Evolutionary conservation across 768 basidiomycete genomes (phyloP), one percentile per base, ranked within the genome.

Genomic region (Panaeolus papilionaceus): DNA sequence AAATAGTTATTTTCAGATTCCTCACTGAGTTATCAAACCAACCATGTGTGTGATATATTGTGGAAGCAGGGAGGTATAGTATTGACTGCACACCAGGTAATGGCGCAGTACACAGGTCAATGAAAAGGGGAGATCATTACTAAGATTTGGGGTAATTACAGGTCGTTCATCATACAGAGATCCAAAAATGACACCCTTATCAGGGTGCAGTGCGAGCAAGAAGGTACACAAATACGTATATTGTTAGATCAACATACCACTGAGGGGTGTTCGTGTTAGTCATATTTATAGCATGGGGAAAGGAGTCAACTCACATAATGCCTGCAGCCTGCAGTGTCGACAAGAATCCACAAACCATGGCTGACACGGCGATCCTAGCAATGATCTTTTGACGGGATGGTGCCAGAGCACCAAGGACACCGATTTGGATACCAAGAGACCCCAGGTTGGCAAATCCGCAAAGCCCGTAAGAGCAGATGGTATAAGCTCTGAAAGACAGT

Each of bases 381-480:
- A 97, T 96, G 69, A 86, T 80, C 73, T 86, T 91, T 65, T 85
- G 83, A 68, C 89, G 86, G 26, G 89, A 81, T 20, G 83, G 83
- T 11, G 80, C 83, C 69, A 84, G 75, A 40, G 83, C 82, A 64
- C 82, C 75, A 38, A 84, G 78, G n/a, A 84, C 83, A 70, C 83
- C 83, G 26, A 84, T 81, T 77, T 95, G 93, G 71, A 96, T 94
- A 74, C 95, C 95, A 28, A 95, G 82, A 7, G 93, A 93, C 65
- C 91, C 88, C 54, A 94, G 82, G 76, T 96, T 96, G 67, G 93
- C 93, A 74, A 97, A 97, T 10, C 96, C 96, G 77, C 94, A 96
- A 16, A 96, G 88, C 16, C 92, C 90, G 76, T 96, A 97, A 39
- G 91, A 89, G 14, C 92, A 89, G 71, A 96, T 95, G 64, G 90